Evolutionary conservation across 2,329 filamentous ascomycete species (phyloP).

Genomic region (Pyrenochaeta sp.): DNA sequence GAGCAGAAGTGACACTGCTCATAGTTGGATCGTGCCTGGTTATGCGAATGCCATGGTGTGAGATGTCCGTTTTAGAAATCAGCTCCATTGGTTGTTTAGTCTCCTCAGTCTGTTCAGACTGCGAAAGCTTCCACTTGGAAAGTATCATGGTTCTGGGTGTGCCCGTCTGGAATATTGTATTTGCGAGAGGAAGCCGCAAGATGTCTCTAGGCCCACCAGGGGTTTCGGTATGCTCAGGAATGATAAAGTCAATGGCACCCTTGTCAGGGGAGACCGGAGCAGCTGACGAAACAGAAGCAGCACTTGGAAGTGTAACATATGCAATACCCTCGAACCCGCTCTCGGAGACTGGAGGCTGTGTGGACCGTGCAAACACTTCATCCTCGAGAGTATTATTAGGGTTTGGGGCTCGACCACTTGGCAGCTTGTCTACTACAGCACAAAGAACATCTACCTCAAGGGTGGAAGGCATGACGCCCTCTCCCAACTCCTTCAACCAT

Average conservation of each 20-base stretch:
- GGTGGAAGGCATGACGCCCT: background rate
- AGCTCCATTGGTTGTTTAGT: conserved; percentile 7
- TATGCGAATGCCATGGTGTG: conserved; percentile 25
- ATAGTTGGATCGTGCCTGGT: background rate
- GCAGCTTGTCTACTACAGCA: conserved; percentile 49
- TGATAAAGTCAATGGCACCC: conserved; percentile 35
- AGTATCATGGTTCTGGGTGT: conserved; percentile 43
- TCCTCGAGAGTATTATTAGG: conserved; percentile 3
- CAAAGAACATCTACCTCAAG: conserved; percentile 30
- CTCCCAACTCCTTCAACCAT: background rate
- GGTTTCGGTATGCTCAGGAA: conserved; percentile 5
- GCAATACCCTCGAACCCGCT: conserved; percentile 45
- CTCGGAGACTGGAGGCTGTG: conserved; percentile 23
- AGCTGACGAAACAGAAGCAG: conserved; percentile 16
- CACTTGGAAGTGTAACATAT: conserved; percentile 29
- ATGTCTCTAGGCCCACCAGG: conserved; percentile 10
- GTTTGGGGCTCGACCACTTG: conserved; percentile 21
- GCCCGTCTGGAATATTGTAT: conserved; percentile 79
- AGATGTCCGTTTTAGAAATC: conserved; percentile 17
- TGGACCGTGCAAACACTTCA: conserved; percentile 2
- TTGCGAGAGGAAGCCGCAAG: conserved; percentile 72
- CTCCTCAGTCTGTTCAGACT: too few relatives aligned
- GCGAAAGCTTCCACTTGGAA: conserved; percentile 29
- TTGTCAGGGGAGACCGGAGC: conserved; percentile 15
- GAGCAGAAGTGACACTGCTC: conserved; percentile 12